phyloP scores from a whole-genome alignment of 164 flowering plant genomes.

The Cinnamomum micranthum region DNA sequence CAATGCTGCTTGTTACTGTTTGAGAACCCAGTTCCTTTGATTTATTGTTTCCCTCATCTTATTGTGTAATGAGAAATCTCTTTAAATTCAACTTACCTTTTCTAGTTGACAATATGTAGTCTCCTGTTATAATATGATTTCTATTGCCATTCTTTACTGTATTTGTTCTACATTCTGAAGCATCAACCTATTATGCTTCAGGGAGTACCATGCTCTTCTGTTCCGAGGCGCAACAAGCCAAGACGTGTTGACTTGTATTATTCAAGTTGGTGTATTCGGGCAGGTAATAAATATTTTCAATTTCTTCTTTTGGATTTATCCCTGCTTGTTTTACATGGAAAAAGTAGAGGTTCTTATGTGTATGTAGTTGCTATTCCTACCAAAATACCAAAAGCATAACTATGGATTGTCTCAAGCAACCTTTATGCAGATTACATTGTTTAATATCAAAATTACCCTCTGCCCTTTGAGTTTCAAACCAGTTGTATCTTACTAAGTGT shows the following conservation, averaged over 20 bases:
- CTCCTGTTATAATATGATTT: too few species aligned
- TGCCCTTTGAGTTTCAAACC: too few species aligned
- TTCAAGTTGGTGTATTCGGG: constrained; percentile 72
- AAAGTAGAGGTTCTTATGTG: too few species aligned
- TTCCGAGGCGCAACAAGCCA: constrained; percentile 55
- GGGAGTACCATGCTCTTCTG: constrained; percentile 47
- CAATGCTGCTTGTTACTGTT: neutral
- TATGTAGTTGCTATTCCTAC: too few species aligned
- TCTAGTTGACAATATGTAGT: neutral
- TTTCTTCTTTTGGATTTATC: neutral
- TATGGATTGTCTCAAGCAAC: neutral
- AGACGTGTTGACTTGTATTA: constrained; percentile 73
- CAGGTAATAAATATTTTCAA: constrained; percentile 36
- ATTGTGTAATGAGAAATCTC: neutral
- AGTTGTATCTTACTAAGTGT: neutral
- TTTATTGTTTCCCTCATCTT: neutral
- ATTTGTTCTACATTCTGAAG: neutral
- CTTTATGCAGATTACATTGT: too few species aligned
- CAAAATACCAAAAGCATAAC: too few species aligned
- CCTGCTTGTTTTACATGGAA: too few species aligned
- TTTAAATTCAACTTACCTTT: too few species aligned
- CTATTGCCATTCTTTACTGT: neutral
- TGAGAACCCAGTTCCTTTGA: neutral
- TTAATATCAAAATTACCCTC: too few species aligned
- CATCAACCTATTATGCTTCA: constrained; percentile 15